phyloP scores from a whole-genome alignment of 768 basidiomycete genomes.

The Mycena amicta region DNA sequence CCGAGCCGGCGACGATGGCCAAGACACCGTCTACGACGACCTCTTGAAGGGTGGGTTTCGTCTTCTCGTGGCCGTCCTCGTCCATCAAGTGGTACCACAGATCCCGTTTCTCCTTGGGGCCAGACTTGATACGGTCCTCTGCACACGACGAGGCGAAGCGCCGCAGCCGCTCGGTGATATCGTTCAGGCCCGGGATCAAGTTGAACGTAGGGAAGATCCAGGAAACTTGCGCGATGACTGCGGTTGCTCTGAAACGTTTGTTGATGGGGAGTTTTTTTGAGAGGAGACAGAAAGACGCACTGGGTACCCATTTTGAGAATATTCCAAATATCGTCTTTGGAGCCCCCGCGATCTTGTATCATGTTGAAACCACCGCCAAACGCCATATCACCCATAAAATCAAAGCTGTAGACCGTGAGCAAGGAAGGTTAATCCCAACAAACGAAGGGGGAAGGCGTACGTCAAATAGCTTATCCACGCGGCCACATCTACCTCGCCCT shows the following conservation, averaged over 20 bases:
- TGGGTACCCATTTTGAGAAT: conserved; percentile 43
- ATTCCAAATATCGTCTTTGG: conserved; percentile 46
- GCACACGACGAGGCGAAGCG: conserved; percentile 3
- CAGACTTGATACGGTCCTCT: conserved; percentile 4
- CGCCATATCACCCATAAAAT: not conserved
- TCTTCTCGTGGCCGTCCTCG: conserved; percentile 39
- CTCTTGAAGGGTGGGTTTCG: not conserved
- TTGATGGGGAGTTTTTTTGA: not conserved
- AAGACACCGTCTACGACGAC: not conserved
- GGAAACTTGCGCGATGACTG: conserved; percentile 37
- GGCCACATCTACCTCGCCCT: conserved; percentile 41
- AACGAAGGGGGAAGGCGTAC: conserved; percentile 44
- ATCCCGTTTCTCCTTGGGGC: conserved; percentile 42
- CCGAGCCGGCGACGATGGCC: not conserved
- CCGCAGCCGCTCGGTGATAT: conserved; percentile 6
- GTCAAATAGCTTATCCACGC: conserved; percentile 42
- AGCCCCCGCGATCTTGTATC: conserved; percentile 40
- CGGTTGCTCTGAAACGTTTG: conserved; percentile 28
- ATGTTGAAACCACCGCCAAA: conserved; percentile 32
- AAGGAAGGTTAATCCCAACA: conserved; percentile 31
- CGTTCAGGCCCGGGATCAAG: conserved; percentile 5
- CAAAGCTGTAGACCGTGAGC: not conserved
- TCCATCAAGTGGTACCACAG: conserved; percentile 48
- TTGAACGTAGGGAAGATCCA: conserved; percentile 9
- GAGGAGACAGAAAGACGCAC: conserved; percentile 30